phyloP scores from a whole-genome alignment of 768 basidiomycete species.

The Lactarius indigo region DNA sequence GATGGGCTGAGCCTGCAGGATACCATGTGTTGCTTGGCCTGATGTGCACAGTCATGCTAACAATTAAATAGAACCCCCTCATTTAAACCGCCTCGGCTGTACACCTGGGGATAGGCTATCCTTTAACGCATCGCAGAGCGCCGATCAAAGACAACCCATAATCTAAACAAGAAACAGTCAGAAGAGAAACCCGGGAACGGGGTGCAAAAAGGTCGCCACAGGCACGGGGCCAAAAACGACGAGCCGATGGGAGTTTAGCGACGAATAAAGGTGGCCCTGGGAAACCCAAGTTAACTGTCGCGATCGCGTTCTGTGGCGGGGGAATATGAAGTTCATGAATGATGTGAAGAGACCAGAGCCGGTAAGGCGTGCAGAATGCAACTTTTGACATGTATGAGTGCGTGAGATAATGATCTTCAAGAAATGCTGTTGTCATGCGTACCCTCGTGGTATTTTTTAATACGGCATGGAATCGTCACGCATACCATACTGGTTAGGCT shows the following conservation, averaged over 20 bases:
- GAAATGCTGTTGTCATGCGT: slow-evolving; percentile 22
- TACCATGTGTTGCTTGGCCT: slow-evolving; percentile 14
- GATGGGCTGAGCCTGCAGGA: slow-evolving; percentile 15
- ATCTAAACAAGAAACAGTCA: background rate
- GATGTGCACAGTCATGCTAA: background rate
- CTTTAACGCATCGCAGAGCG: background rate
- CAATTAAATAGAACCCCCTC: background rate
- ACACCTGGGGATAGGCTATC: background rate
- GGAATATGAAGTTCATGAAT: slow-evolving; percentile 9
- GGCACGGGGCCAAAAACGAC: background rate
- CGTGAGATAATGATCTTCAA: slow-evolving; percentile 14
- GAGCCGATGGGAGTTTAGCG: background rate
- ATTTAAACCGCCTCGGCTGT: background rate
- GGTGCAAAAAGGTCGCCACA: background rate
- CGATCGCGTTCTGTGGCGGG: slow-evolving; percentile 13
- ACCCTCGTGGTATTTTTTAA: slow-evolving; percentile 12
- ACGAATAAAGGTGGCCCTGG: slow-evolving; percentile 11
- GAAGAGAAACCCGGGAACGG: background rate
- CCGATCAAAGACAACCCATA: slow-evolving; percentile 5
- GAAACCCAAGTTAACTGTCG: background rate
- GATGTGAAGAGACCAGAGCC: slow-evolving; percentile 20
- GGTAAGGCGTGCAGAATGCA: background rate
- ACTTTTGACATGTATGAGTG: background rate
- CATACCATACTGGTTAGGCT: slow-evolving; percentile 1
- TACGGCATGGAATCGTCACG: slow-evolving; percentile 4